phyloP scores from a whole-genome alignment of 1,284 basidiomycete genomes.

The Mycosarcoma maydis region DNA sequence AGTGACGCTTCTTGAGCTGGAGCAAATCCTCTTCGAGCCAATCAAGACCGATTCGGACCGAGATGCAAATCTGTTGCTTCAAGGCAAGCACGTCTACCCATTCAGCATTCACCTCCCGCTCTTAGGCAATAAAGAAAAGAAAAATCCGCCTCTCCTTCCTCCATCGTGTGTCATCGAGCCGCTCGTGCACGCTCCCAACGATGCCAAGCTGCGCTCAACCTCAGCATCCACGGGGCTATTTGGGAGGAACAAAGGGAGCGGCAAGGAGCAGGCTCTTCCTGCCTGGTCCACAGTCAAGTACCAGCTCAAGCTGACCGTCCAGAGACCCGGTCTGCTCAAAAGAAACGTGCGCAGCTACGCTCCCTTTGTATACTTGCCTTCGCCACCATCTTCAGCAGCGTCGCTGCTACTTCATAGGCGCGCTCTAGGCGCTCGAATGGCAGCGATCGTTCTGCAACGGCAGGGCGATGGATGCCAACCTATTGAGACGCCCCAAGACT shows the following conservation, averaged over 20 bases:
- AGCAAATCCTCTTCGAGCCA: constrained; percentile 37
- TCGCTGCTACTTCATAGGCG: constrained; percentile 33
- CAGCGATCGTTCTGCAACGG: constrained; percentile 21
- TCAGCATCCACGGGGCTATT: constrained; percentile 28
- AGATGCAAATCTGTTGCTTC: constrained; percentile 26
- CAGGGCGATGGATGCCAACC: constrained; percentile 24
- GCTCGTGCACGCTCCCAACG: constrained; percentile 21
- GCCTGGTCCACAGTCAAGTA: constrained; percentile 62
- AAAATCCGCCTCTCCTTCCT: constrained; percentile 21
- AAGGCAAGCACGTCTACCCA: constrained; percentile 40
- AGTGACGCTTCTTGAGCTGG: constrained; percentile 48
- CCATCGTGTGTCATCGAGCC: constrained; percentile 42
- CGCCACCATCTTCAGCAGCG: constrained; percentile 37
- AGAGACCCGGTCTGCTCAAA: constrained; percentile 53
- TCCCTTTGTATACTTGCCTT: constrained; percentile 59
- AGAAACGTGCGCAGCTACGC: constrained; percentile 57
- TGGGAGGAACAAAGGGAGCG: constrained; percentile 16
- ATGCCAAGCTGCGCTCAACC: constrained; percentile 12
- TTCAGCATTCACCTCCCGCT: constrained; percentile 48
- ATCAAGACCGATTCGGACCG: constrained; percentile 12
- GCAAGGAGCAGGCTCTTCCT: constrained; percentile 7
- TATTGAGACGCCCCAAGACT: constrained; percentile 24
- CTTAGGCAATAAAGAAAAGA: constrained; percentile 23
- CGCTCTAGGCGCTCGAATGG: constrained; percentile 35
- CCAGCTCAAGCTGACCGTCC: constrained; percentile 60